Percentiles rank a stretch among this genome's conserved stretches.
These are phyloP conservation scores for Linum tenue DNA, from an alignment of 345 rosid species.

Conservation along the genomic window DNA sequence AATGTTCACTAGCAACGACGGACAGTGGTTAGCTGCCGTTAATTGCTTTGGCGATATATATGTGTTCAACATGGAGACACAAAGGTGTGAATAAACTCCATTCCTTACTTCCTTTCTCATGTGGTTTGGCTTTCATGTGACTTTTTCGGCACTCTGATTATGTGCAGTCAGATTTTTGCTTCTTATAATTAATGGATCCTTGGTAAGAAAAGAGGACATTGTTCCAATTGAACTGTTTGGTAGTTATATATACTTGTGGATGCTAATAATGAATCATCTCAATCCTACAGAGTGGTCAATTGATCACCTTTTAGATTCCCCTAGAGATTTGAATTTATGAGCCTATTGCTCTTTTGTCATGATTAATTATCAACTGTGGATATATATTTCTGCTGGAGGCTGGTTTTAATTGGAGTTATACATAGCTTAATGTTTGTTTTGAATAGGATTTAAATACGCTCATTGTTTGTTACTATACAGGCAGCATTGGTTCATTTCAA, in stretches of 20 bases:
- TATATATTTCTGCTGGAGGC: not conserved
- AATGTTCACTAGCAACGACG: slow-evolving; percentile 77
- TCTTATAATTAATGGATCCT: not conserved
- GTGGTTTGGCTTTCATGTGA: not conserved
- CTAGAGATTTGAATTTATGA: not conserved
- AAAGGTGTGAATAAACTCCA: slow-evolving; percentile 35
- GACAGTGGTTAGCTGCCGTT: slow-evolving; percentile 86
- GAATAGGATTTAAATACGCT: not conserved
- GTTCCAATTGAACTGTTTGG: not conserved
- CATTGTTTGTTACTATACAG: slow-evolving; percentile 28
- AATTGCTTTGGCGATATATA: slow-evolving; percentile 92
- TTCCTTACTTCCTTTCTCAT: not conserved
- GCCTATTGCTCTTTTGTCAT: not conserved
- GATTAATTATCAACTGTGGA: not conserved
- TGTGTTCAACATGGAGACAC: slow-evolving; percentile 68
- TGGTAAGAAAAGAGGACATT: too few relatives aligned
- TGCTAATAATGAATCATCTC: not conserved
- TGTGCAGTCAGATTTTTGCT: not conserved
- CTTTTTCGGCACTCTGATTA: not conserved
- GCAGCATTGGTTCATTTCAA: slow-evolving; percentile 94
- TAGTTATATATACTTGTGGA: not conserved
- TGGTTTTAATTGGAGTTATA: not conserved
- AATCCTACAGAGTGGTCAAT: not conserved
- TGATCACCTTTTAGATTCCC: not conserved
- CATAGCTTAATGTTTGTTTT: not conserved